Percentiles rank a stretch among this genome's conserved stretches.
Evolutionary conservation across 805 yeast genomes (phyloP).

Genomic region (Teunomyces cretensis): DNA sequence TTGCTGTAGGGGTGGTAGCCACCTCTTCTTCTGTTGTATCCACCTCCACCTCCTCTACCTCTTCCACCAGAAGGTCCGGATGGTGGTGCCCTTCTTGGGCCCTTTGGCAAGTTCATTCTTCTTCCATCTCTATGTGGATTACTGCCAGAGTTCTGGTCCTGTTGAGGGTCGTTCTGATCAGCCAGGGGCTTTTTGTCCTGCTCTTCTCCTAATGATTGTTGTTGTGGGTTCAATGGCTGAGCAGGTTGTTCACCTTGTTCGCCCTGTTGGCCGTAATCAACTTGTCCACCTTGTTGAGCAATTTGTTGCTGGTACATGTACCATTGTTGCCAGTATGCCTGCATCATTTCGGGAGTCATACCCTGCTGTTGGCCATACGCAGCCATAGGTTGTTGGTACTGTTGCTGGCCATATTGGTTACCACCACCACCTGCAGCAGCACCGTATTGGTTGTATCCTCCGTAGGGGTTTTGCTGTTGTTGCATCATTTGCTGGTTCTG

Average conservation of each 20-base stretch:
- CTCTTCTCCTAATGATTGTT: constrained; percentile 21
- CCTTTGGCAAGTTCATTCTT: constrained; percentile 47
- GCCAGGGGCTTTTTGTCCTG: constrained; percentile 14
- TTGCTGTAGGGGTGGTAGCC: constrained; percentile 47
- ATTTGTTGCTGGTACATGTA: constrained; percentile 59
- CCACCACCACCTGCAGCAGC: too few species aligned
- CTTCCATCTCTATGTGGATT: constrained; percentile 23
- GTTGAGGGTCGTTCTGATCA: constrained; percentile 23
- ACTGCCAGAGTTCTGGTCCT: constrained; percentile 12
- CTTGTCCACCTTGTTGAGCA: constrained; percentile 24
- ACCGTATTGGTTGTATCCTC: constrained; percentile 25
- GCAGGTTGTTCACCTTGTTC: constrained; percentile 28
- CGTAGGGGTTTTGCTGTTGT: constrained; percentile 25
- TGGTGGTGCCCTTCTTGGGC: constrained; percentile 48
- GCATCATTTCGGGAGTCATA: constrained; percentile 56
- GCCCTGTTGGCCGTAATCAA: constrained; percentile 18
- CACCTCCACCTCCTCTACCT: constrained; percentile 29
- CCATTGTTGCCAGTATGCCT: constrained; percentile 68
- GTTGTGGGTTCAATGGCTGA: constrained; percentile 44
- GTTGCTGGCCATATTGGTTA: constrained; percentile 28
- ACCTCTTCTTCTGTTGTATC: constrained; percentile 24
- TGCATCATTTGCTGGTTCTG: constrained; percentile 28
- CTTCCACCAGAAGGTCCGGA: constrained; percentile 35
- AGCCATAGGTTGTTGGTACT: constrained; percentile 20
- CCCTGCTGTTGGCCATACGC: constrained; percentile 20